Evolutionary conservation across 1,284 basidiomycete species (phyloP), one percentile per base, ranked within the genome.

Genomic region (Apiotrichum sp.): DNA sequence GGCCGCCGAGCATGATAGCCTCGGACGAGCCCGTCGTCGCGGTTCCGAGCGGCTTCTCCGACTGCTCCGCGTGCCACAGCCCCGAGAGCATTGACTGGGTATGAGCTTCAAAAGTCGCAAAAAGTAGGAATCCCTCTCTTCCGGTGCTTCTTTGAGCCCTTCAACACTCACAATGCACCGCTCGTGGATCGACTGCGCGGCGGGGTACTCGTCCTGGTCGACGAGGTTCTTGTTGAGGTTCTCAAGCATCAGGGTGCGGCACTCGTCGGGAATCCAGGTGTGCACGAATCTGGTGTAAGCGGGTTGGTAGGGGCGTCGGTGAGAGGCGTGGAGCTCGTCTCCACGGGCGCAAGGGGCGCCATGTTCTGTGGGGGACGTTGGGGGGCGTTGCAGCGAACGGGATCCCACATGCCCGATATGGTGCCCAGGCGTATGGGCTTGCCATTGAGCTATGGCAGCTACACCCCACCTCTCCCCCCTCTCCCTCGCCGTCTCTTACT

Each of bases 1-100:
- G 82, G 45, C 92, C 93, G 14, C 90, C 93, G 6, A 96, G 86
- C 76, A 93, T 89, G 66, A 93, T 90, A 2, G 90, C 93, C 75
- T 96, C 92, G 22, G 77, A 93, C 0, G 89, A 92, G 6, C 93
- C 93, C 1, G 93, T 95, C 3, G 93, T 96, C 0, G 93, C 92
- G 0, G 93, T 95, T 6, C 91, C 91, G 54, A 93, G 84, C 0
- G 89, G 88, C 53, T 86, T 78, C 57, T 84, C 80, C 6, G 81
- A 75, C 38, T 83, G 82, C 9, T 88, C 88, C 0, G 89, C 91
- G 69, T 97, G 84, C 93, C 93, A 98, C 48, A 98, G 78, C 68
- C 90, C 83, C n/a, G 91, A 88, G 51, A 98, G 80, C 73, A 93
- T 91, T 14, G 87, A 88, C 72, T 73, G 56, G 22, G 11, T 35